Evolutionary conservation across 805 yeast species (phyloP).

Genomic region (Lachancea kluyveri): DNA sequence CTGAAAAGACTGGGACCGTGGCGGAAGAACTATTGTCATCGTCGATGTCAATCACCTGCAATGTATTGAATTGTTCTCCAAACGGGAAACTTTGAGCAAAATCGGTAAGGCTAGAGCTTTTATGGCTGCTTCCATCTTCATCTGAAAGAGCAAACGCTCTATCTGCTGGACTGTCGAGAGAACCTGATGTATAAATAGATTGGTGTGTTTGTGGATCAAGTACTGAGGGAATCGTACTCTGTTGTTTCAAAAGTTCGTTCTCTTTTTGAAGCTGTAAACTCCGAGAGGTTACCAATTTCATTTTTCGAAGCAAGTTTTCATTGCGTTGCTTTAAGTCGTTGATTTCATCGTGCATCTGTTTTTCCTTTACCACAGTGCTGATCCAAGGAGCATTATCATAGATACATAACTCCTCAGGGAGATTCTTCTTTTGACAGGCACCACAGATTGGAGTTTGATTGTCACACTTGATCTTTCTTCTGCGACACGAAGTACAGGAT

Average conservation of each 20-base stretch:
- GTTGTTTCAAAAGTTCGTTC: background rate
- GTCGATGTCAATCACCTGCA: background rate
- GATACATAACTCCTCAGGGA: conserved; percentile 2
- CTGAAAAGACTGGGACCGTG: background rate
- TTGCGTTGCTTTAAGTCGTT: background rate
- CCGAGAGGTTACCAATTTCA: background rate
- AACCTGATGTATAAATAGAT: too few species aligned
- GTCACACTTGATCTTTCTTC: conserved; percentile 45
- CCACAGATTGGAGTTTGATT: conserved; percentile 42
- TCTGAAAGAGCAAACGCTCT: background rate
- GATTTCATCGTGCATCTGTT: conserved; percentile 1
- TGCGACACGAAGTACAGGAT: conserved; percentile 36
- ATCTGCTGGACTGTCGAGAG: background rate
- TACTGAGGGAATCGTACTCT: too few species aligned
- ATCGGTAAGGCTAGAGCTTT: too few species aligned
- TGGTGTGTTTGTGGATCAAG: too few species aligned
- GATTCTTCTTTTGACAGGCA: conserved; percentile 26
- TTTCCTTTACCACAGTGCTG: conserved; percentile 1
- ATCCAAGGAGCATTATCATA: conserved; percentile 8
- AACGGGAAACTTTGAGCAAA: background rate
- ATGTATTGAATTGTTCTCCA: conserved; percentile 1
- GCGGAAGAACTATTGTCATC: background rate
- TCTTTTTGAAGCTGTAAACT: background rate
- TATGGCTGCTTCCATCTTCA: too few species aligned
- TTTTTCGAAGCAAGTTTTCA: background rate